phyloP scores from a whole-genome alignment of 371 early-diverging fungal genomes.

The Mucor velutinosus region DNA sequence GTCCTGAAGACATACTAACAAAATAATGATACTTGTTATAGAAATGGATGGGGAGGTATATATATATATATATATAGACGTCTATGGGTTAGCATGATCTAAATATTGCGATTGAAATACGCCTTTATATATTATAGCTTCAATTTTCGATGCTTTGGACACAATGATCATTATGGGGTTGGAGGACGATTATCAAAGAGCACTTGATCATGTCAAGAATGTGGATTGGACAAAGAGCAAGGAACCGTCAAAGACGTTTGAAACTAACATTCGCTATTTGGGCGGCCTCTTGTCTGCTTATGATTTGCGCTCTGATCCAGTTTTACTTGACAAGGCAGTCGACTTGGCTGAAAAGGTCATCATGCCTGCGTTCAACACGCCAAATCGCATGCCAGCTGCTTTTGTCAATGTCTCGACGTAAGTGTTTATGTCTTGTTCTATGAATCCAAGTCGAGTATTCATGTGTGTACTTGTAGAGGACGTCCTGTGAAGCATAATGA shows the following conservation, averaged over 20 bases:
- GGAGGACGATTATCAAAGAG: constrained; percentile 69
- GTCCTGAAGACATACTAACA: neutral
- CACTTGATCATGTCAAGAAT: constrained; percentile 59
- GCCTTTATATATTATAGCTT: constrained; percentile 49
- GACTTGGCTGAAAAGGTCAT: constrained; percentile 38
- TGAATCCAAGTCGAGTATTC: constrained; percentile 23
- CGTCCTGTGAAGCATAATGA: constrained; percentile 25
- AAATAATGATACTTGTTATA: constrained; percentile 3
- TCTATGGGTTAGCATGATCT: constrained; percentile 27
- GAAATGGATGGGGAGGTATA: constrained; percentile 58
- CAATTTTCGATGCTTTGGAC: constrained; percentile 86
- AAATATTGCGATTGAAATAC: constrained; percentile 43
- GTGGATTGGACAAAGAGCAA: constrained; percentile 38
- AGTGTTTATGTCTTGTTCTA: neutral
- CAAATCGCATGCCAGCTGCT: constrained; percentile 76
- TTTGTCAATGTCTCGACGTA: constrained; percentile 61
- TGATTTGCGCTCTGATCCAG: constrained; percentile 59
- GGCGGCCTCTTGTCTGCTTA: constrained; percentile 73
- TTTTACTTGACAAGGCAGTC: constrained; percentile 52
- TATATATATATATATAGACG: constrained; percentile 41
- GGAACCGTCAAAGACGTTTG: constrained; percentile 60
- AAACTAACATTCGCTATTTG: constrained; percentile 76
- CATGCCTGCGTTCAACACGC: constrained; percentile 52
- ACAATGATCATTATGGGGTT: constrained; percentile 84
- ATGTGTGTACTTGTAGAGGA: constrained; percentile 13